Conservation (phyloP, 2,329 filamentous ascomycete genomes). For the Fusarium nematophilum region DNA sequence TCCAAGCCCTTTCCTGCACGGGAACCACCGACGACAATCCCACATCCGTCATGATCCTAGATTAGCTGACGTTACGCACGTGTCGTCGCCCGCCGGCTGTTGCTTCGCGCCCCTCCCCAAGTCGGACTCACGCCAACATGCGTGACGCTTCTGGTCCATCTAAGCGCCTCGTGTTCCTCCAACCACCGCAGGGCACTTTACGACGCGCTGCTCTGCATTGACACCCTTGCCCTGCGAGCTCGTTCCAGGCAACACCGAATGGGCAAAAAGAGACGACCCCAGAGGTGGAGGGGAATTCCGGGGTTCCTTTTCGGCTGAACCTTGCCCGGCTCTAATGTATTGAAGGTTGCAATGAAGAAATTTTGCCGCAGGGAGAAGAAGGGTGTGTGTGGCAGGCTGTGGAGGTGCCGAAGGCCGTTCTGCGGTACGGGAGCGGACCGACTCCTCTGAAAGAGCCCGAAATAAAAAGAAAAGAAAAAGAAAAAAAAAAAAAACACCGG, state of each 20-base stretch:
- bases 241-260: no score
- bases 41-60: slow-evolving; percentile 12
- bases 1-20: neutral
- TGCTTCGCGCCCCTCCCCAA: neutral
- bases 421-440: slow-evolving; percentile 25
- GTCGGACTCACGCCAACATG: slow-evolving; percentile 24
- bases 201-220: neutral
- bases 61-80: slow-evolving; percentile 37
- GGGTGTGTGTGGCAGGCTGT: neutral
- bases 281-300: no score
- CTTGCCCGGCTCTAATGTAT: neutral
- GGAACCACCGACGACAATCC: slow-evolving; percentile 15
- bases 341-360: slow-evolving; percentile 19
- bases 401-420: neutral
- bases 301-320: neutral
- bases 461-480: no score
- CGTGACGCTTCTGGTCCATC: slow-evolving; percentile 11
- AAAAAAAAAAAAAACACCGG: slow-evolving; percentile 18
- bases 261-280: neutral
- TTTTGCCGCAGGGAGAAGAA: neutral
- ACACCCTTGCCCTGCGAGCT: neutral
- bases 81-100: slow-evolving; percentile 26
- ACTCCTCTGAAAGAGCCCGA: no score
- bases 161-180: slow-evolving; percentile 30
- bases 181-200: neutral